Conservation (phyloP, 257 asterid genomes). For the Striga asiatica region DNA sequence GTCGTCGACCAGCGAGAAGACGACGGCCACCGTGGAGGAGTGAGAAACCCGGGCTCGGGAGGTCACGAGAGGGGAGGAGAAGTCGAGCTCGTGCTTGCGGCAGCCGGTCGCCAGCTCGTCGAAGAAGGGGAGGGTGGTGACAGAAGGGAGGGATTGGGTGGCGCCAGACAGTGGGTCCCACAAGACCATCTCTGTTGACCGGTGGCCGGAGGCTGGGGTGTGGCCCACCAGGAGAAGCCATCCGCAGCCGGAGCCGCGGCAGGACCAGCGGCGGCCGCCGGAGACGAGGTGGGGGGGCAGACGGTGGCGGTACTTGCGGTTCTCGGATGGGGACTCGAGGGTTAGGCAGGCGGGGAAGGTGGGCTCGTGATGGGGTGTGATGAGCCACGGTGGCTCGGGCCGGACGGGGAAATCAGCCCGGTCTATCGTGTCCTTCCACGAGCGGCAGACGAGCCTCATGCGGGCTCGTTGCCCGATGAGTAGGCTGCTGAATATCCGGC, state of each 20-base stretch:
- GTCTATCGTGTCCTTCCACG: background rate
- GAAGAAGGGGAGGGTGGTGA: conserved; percentile 5
- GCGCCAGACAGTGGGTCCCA: conserved; percentile 11
- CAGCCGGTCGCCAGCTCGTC: background rate
- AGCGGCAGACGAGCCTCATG: conserved; percentile 7
- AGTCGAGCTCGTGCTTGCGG: too few species aligned
- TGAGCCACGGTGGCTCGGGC: conserved; percentile 14
- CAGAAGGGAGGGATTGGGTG: conserved; percentile 1
- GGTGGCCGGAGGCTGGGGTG: background rate
- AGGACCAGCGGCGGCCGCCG: background rate
- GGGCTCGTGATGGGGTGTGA: background rate
- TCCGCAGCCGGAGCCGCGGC: conserved; percentile 9
- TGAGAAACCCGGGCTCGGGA: background rate
- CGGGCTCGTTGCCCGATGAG: conserved; percentile 1
- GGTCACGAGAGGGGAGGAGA: too few species aligned
- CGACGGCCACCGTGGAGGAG: background rate
- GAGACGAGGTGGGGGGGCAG: background rate
- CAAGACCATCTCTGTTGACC: conserved; percentile 4
- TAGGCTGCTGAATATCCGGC: background rate
- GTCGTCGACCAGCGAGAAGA: background rate
- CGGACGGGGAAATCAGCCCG: background rate
- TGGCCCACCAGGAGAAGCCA: conserved; percentile 6
- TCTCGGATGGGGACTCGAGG: too few species aligned
- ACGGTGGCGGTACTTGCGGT: background rate
- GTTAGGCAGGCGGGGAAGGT: too few species aligned